A percentile compares a stretch with the other conserved stretches of the same genome.
Evolutionary conservation across 2,329 filamentous ascomycete genomes (phyloP).

Genomic region (Cladorrhinum sp.): DNA sequence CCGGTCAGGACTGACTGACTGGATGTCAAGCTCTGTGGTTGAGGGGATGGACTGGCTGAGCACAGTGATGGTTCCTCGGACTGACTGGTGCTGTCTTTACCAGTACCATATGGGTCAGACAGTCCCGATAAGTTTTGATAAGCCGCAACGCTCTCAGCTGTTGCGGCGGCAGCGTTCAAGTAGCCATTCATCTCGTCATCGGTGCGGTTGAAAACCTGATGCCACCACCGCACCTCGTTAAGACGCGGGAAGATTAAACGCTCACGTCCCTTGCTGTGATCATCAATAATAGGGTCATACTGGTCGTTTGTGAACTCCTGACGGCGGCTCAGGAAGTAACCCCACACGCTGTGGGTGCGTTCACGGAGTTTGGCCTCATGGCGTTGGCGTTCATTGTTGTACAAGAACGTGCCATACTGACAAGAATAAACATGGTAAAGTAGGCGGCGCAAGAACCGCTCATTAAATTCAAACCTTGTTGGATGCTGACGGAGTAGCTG

Average conservation of each 20-base stretch:
- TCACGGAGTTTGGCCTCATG: slow-evolving; percentile 65
- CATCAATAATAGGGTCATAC: slow-evolving; percentile 73
- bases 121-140: slow-evolving; percentile 29
- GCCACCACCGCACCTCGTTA: slow-evolving; percentile 89
- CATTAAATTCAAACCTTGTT: slow-evolving; percentile 91
- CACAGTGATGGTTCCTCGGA: slow-evolving; percentile 13
- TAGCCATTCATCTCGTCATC: slow-evolving; percentile 90
- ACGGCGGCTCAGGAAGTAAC: slow-evolving; percentile 82
- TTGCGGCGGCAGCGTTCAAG: slow-evolving; percentile 52
- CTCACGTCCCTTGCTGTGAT: slow-evolving; percentile 75
- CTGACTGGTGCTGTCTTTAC: slow-evolving; percentile 7
- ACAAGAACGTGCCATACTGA: slow-evolving; percentile 95
- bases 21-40: slow-evolving; percentile 37
- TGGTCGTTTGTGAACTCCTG: slow-evolving; percentile 78
- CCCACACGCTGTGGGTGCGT: slow-evolving; percentile 85
- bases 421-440: slow-evolving; percentile 94
- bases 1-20: slow-evolving; percentile 56
- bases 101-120: slow-evolving; percentile 15
- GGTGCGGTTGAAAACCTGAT: slow-evolving; percentile 77
- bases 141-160: slow-evolving; percentile 39
- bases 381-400: slow-evolving; percentile 89
- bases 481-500: slow-evolving; percentile 84
- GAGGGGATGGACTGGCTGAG: slow-evolving; percentile 33
- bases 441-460: slow-evolving; percentile 82
- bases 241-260: slow-evolving; percentile 77